Conservation (phyloP, 2,329 filamentous ascomycete genomes). For the Tolypocladium nubicola region DNA sequence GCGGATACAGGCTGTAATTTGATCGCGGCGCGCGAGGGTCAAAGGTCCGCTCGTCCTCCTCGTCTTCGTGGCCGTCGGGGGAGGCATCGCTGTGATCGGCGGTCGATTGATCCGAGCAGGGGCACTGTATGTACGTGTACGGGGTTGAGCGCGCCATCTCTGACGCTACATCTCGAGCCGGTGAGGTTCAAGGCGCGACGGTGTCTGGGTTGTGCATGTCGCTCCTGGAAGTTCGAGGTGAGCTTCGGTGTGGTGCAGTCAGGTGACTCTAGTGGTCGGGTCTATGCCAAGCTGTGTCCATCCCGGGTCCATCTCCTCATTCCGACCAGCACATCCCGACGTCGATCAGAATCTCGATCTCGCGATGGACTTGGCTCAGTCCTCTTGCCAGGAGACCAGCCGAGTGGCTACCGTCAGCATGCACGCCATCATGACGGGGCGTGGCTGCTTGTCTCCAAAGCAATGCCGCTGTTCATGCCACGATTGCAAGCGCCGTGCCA, state of each 20-base stretch:
- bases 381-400: too few relatives aligned
- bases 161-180: conserved; percentile 3
- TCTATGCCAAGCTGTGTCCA: too few relatives aligned
- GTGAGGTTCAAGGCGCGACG: not conserved
- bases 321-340: too few relatives aligned
- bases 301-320: too few relatives aligned
- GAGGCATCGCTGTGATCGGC: conserved; percentile 20
- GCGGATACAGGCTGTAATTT: conserved; percentile 84
- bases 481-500: too few relatives aligned
- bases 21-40: conserved; percentile 76
- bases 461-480: too few relatives aligned
- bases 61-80: conserved; percentile 27
- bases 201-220: not conserved
- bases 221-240: not conserved
- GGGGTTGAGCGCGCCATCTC: conserved; percentile 43
- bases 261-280: too few relatives aligned
- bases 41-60: conserved; percentile 71
- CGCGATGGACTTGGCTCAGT: too few relatives aligned
- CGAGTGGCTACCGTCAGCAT: too few relatives aligned
- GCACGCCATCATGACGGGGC: too few relatives aligned
- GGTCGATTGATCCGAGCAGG: conserved; percentile 42
- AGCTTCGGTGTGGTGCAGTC: not conserved
- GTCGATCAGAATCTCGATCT: too few relatives aligned
- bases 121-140: conserved; percentile 58
- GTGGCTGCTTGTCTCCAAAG: too few relatives aligned